Evolutionary conservation across 805 yeast species (phyloP).

Genomic region (Saturnispora diversa): DNA sequence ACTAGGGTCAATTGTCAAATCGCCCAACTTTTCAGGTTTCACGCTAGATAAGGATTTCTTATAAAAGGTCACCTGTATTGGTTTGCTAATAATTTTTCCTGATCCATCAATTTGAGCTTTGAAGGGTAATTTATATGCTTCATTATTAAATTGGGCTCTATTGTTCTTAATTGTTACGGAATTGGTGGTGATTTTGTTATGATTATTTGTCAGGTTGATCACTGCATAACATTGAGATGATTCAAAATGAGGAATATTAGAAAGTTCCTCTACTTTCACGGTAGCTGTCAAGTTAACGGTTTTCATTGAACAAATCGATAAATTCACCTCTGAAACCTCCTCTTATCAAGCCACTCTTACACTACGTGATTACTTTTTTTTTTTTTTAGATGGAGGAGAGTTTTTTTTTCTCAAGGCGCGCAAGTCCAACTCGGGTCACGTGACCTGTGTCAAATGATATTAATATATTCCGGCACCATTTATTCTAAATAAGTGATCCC

Average conservation of each 20-base stretch:
- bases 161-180: conserved; percentile 39
- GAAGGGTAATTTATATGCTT: conserved; percentile 32
- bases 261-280: neutral
- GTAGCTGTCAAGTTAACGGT: neutral
- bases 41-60: conserved; percentile 26
- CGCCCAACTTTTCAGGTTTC: conserved; percentile 51
- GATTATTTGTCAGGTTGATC: neutral
- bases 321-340: no score
- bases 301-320: no score
- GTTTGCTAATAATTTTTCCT: conserved; percentile 36
- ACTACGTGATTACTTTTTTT: no score
- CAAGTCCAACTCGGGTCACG: neutral
- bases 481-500: no score
- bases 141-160: conserved; percentile 38
- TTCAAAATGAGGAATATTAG: conserved; percentile 7
- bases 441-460: neutral
- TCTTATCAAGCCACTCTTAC: no score
- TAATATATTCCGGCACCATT: neutral
- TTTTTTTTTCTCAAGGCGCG: neutral
- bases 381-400: no score
- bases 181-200: conserved; percentile 21
- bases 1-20: conserved; percentile 56
- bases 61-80: conserved; percentile 33
- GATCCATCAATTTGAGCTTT: conserved; percentile 28
- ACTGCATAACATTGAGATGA: conserved; percentile 1